Conservation (phyloP, 805 yeast species). For the Candida anglica region DNA sequence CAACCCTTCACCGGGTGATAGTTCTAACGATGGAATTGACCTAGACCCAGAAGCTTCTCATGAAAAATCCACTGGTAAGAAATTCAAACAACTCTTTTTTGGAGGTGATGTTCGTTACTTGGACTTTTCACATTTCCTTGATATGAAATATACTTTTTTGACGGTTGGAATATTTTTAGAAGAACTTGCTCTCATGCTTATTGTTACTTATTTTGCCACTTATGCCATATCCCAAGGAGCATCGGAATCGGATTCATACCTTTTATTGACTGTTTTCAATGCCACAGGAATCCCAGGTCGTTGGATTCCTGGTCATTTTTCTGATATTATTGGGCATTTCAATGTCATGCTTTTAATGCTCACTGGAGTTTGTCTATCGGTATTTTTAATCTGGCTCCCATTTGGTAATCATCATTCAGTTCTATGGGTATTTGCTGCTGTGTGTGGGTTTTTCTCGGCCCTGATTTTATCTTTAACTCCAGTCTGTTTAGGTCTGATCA, state of each 20-base stretch:
- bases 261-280: constrained; percentile 45
- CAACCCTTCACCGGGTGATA: too few species aligned
- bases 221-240: constrained; percentile 52
- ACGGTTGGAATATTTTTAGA: constrained; percentile 39
- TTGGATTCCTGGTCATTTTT: constrained; percentile 48
- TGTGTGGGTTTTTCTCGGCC: constrained; percentile 59
- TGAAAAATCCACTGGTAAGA: neutral
- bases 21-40: constrained; percentile 25
- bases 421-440: constrained; percentile 48
- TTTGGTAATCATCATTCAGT: constrained; percentile 44
- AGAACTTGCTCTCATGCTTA: constrained; percentile 51
- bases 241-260: constrained; percentile 38
- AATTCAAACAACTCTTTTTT: too few species aligned
- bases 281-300: constrained; percentile 50
- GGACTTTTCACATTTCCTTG: constrained; percentile 10
- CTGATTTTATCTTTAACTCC: constrained; percentile 65
- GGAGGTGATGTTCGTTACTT: neutral
- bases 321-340: constrained; percentile 54
- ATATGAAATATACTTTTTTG: constrained; percentile 28
- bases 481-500: constrained; percentile 62
- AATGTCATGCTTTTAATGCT: constrained; percentile 52
- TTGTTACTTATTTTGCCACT: constrained; percentile 52
- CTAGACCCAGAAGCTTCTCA: too few species aligned
- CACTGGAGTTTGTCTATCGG: constrained; percentile 40
- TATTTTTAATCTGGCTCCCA: constrained; percentile 64